phyloP scores from a whole-genome alignment of 306 rosid species.

The Lathyrus tuberosus region DNA sequence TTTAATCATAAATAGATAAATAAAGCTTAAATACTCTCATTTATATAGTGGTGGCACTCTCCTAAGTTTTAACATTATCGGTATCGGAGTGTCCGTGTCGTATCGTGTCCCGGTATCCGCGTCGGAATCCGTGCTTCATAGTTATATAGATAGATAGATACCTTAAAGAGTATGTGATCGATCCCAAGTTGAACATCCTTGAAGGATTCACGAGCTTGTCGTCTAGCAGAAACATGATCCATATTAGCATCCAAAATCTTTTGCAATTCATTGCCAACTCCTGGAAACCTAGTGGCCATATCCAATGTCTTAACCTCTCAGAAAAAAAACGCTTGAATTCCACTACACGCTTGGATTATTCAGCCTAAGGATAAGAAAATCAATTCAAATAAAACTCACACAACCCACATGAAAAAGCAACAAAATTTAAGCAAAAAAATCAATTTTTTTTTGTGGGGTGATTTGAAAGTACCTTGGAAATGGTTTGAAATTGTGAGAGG shows the following conservation, averaged over 20 bases:
- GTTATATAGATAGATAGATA: neutral
- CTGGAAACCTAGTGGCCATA: slow-evolving; percentile 45
- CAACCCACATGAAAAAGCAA: neutral
- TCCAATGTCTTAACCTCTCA: no score
- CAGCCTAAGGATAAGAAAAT: slow-evolving; percentile 31
- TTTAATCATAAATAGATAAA: no score
- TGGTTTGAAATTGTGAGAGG: neutral
- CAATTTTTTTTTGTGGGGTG: no score
- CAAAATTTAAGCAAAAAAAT: no score
- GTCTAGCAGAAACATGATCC: slow-evolving; percentile 78
- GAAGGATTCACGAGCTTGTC: slow-evolving; percentile 77
- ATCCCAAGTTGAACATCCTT: slow-evolving; percentile 79
- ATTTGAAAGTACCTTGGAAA: neutral
- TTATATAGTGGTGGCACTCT: no score
- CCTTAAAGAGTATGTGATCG: slow-evolving; percentile 87
- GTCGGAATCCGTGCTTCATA: no score
- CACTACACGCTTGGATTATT: no score
- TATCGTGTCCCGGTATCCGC: no score
- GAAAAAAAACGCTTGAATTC: no score
- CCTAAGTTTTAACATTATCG: no score
- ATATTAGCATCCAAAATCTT: slow-evolving; percentile 63
- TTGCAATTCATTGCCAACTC: slow-evolving; percentile 59
- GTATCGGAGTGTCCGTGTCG: no score
- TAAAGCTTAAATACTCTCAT: no score
- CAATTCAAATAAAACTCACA: slow-evolving; percentile 8